Percentiles rank a stretch among this genome's conserved stretches.
Evolutionary conservation across 2,329 filamentous ascomycete species (phyloP).

Genomic region (Cytospora schulzeri): DNA sequence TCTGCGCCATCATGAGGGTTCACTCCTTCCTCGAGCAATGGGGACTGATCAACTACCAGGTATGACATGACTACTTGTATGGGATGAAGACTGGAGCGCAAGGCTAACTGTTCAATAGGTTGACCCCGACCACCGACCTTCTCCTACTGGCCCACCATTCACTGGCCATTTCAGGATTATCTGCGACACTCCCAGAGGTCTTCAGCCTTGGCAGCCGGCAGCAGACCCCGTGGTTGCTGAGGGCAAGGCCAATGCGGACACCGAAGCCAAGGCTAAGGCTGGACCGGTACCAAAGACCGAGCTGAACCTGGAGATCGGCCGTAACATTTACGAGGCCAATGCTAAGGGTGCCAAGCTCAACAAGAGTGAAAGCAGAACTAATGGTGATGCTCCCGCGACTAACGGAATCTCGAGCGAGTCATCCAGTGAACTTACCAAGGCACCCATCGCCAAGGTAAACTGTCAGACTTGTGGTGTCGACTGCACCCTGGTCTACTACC

Average conservation of each 20-base stretch:
- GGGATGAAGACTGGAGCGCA: not conserved
- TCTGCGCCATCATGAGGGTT: conserved; percentile 98
- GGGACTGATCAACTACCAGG: conserved; percentile 99
- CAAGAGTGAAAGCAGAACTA: conserved; percentile 70
- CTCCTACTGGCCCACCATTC: conserved; percentile 93
- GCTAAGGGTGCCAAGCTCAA: conserved; percentile 75
- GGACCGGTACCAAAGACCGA: conserved; percentile 72
- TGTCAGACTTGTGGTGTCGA: conserved; percentile 93
- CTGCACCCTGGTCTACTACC: conserved; percentile 69
- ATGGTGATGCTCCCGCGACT: conserved; percentile 69
- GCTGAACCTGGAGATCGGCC: conserved; percentile 86
- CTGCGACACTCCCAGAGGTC: conserved; percentile 89
- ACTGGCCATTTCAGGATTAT: conserved; percentile 97
- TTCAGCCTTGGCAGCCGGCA: conserved; percentile 93
- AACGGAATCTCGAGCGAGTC: conserved; percentile 62
- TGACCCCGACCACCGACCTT: conserved; percentile 91
- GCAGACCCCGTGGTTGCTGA: conserved; percentile 70
- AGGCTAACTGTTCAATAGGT: conserved; percentile 61
- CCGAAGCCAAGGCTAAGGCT: conserved; percentile 72
- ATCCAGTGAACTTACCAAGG: conserved; percentile 64
- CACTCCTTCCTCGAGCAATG: conserved; percentile 98
- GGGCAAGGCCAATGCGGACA: conserved; percentile 64
- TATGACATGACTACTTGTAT: conserved; percentile 64
- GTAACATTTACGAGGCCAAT: conserved; percentile 93
- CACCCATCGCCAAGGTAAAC: conserved; percentile 69